phyloP scores from a whole-genome alignment of 257 asterid species.

The Euphrasia confusa region DNA sequence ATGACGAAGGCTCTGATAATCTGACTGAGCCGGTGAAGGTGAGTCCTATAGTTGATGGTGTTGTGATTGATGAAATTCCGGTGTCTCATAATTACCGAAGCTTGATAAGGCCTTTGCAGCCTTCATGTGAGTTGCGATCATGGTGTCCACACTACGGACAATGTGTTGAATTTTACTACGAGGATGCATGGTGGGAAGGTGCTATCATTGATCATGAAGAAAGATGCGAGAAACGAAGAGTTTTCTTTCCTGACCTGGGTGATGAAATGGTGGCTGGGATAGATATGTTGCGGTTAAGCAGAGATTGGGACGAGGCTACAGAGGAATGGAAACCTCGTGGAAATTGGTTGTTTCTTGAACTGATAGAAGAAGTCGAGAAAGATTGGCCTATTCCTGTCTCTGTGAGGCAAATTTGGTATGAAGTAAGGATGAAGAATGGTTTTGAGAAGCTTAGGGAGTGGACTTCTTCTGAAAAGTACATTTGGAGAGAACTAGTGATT shows the following conservation, averaged over 20 bases:
- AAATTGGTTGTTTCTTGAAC: constrained; percentile 62
- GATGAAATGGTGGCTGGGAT: constrained; percentile 55
- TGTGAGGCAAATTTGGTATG: constrained; percentile 88
- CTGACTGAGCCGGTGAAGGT: constrained; percentile 47
- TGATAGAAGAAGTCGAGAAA: constrained; percentile 53
- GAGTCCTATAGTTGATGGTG: constrained; percentile 54
- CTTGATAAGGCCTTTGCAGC: constrained; percentile 64
- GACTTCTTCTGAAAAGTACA: constrained; percentile 36
- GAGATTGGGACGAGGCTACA: constrained; percentile 77
- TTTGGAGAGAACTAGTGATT: constrained; percentile 52
- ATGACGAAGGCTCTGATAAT: constrained; percentile 38
- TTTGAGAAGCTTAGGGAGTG: constrained; percentile 52
- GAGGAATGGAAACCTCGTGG: constrained; percentile 67
- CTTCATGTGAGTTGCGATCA: constrained; percentile 27
- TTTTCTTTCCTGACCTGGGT: constrained; percentile 89
- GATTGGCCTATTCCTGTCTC: constrained; percentile 56
- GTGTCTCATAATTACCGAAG: constrained; percentile 37
- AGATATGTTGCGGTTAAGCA: constrained; percentile 45
- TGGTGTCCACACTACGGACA: constrained; percentile 54
- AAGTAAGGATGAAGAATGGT: constrained; percentile 44
- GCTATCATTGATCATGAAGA: constrained; percentile 67
- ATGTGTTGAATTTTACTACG: constrained; percentile 52
- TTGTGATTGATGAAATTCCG: constrained; percentile 4
- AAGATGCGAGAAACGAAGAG: constrained; percentile 42
- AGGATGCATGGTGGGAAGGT: constrained; percentile 98